phyloP scores from a whole-genome alignment of 176 grass and related monocot genomes.

The Rhynchospora pubera region DNA sequence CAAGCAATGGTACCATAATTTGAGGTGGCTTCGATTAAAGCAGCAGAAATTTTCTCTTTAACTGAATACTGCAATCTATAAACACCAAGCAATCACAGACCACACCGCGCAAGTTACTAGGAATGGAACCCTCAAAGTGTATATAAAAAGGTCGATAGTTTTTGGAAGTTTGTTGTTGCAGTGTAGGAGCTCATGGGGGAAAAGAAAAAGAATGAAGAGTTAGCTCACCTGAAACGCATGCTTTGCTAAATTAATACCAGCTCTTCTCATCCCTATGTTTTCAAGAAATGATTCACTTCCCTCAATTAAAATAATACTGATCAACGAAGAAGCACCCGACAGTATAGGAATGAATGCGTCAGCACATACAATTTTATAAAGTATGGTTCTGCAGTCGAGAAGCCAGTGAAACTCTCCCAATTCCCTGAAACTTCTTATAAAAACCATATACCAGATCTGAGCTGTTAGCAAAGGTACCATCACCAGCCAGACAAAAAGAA shows the following conservation, averaged over 20 bases:
- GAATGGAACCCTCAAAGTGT: not conserved
- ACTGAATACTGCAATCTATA: not conserved
- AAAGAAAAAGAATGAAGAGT: not conserved
- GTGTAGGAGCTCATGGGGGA: not conserved
- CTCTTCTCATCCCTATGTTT: not conserved
- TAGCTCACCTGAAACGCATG: not conserved
- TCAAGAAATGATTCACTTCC: not conserved
- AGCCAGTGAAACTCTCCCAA: not conserved
- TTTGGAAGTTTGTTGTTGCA: not conserved
- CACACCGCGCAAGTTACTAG: not conserved
- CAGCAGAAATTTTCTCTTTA: not conserved
- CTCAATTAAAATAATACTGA: not conserved
- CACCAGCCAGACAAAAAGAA: not conserved
- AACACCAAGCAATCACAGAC: not conserved
- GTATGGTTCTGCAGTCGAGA: too few relatives aligned
- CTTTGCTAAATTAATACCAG: constrained; percentile 5
- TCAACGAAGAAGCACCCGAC: not conserved
- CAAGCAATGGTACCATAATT: not conserved
- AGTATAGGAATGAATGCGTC: not conserved
- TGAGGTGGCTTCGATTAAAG: not conserved
- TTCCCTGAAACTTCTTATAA: not conserved
- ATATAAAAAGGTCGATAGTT: not conserved
- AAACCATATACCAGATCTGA: not conserved
- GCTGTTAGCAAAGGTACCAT: not conserved
- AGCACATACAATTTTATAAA: not conserved